A percentile compares a stretch with the other conserved stretches of the same genome.
Conservation (phyloP, 768 basidiomycete genomes). For the Lactarius vividus region DNA sequence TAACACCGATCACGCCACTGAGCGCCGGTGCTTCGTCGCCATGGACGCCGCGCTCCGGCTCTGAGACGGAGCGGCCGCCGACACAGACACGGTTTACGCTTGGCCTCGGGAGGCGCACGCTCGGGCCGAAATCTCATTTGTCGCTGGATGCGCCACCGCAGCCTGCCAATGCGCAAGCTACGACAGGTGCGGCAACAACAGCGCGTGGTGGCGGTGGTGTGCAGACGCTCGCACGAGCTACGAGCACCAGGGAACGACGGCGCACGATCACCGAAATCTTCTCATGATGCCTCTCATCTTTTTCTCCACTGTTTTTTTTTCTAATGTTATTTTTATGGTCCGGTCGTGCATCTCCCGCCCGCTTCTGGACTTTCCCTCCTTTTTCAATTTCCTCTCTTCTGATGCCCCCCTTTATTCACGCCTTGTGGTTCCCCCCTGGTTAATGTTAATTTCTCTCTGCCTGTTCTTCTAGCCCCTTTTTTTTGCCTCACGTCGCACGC, state of each 20-base stretch:
- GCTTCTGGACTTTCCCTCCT: conserved; percentile 13
- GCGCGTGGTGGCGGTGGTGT: conserved; percentile 29
- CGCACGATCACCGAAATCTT: conserved; percentile 54
- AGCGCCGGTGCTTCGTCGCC: conserved; percentile 41
- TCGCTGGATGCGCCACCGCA: conserved; percentile 41
- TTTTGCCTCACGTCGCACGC: conserved; percentile 16
- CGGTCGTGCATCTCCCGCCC: conserved; percentile 3
- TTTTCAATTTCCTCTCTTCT: conserved; percentile 2
- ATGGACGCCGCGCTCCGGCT: conserved; percentile 40
- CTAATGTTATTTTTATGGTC: conserved; percentile 28
- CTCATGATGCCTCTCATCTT: conserved; percentile 28
- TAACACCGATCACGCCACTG: conserved; percentile 33
- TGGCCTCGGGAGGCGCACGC: conserved; percentile 34
- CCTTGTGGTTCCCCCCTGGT: conserved; percentile 16
- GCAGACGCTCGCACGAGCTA: conserved; percentile 36
- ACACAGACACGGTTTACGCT: conserved; percentile 37
- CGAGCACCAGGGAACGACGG: conserved; percentile 42
- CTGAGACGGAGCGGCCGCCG: conserved; percentile 51
- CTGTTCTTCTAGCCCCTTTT: conserved; percentile 12
- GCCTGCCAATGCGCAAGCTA: neutral
- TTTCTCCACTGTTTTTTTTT: neutral
- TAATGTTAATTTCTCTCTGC: conserved; percentile 15
- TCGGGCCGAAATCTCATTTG: conserved; percentile 42
- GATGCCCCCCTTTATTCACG: neutral
- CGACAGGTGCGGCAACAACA: neutral